Conservation (phyloP, 179 eudicot genomes). For the Silene noctiflora region DNA sequence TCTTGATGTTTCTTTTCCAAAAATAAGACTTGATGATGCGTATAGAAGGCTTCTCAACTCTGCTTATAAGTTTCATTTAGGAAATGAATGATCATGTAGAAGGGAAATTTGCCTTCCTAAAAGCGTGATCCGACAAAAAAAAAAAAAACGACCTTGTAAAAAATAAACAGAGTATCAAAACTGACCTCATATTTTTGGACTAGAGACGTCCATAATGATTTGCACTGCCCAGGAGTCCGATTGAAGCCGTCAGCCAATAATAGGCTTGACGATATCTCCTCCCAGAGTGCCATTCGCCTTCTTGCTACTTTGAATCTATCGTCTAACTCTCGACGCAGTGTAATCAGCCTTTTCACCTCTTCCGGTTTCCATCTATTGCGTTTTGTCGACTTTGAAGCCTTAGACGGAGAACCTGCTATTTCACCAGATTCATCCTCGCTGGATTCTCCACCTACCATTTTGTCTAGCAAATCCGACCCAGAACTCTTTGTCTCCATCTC, state of each 20-base stretch:
- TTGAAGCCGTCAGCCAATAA: slow-evolving; percentile 48
- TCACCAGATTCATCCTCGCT: slow-evolving; percentile 34
- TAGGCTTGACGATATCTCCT: slow-evolving; percentile 74
- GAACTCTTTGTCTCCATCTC: slow-evolving; percentile 28
- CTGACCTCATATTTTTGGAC: slow-evolving; percentile 89
- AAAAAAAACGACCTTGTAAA: neutral
- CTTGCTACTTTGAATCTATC: slow-evolving; percentile 66
- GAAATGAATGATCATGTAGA: too few relatives aligned
- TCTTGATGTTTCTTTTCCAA: too few relatives aligned
- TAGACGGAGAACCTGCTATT: slow-evolving; percentile 20
- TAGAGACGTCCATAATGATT: slow-evolving; percentile 90
- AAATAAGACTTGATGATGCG: too few relatives aligned
- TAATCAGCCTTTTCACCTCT: slow-evolving; percentile 71
- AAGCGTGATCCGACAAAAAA: too few relatives aligned
- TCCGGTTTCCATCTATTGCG: slow-evolving; percentile 89
- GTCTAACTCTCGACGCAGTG: slow-evolving; percentile 66
- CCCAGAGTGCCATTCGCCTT: slow-evolving; percentile 97
- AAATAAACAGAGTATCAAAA: slow-evolving; percentile 11
- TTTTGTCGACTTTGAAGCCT: slow-evolving; percentile 50
- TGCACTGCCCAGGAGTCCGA: slow-evolving; percentile 92
- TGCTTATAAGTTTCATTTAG: too few relatives aligned
- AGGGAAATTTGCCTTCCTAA: too few relatives aligned
- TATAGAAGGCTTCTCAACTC: too few relatives aligned
- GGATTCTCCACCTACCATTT: slow-evolving; percentile 24
- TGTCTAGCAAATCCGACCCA: slow-evolving; percentile 27